Evolutionary conservation across 148 eudicot species (phyloP).

Genomic region (Fagopyrum homotropicum): DNA sequence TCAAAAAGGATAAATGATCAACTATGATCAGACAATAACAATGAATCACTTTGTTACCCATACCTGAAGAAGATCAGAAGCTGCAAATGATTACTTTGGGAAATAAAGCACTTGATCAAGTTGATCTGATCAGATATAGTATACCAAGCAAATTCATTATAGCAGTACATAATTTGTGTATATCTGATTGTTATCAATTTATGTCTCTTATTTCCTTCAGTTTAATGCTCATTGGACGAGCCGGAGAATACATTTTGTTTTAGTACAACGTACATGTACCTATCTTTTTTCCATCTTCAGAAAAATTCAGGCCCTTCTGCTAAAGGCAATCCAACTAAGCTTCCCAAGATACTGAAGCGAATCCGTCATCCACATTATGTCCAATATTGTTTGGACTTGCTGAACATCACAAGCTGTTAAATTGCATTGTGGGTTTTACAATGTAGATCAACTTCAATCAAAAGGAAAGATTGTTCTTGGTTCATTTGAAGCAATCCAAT

Average conservation of each 20-base stretch:
- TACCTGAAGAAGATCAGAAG: slow-evolving; percentile 1
- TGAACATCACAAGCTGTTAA: no score
- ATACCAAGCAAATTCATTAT: background rate
- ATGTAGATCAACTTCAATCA: no score
- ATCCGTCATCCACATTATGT: no score
- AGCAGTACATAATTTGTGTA: slow-evolving; percentile 10
- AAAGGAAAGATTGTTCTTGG: no score
- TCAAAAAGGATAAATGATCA: background rate
- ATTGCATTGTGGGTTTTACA: no score
- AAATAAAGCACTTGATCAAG: background rate
- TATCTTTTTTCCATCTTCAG: background rate
- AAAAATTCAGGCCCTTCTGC: background rate
- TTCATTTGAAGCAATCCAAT: no score
- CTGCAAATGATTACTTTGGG: background rate
- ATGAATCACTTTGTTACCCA: background rate
- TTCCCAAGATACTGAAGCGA: background rate
- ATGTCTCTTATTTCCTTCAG: background rate
- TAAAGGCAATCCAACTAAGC: background rate
- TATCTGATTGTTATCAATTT: background rate
- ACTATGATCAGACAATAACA: background rate
- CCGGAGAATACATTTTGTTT: background rate
- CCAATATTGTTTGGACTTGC: background rate
- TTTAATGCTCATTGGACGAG: background rate
- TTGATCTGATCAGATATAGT: background rate
- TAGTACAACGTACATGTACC: background rate